Evolutionary conservation across 2,329 filamentous ascomycete genomes (phyloP), one percentile per base, ranked within the genome.

Genomic region (Fusarium clavum): DNA sequence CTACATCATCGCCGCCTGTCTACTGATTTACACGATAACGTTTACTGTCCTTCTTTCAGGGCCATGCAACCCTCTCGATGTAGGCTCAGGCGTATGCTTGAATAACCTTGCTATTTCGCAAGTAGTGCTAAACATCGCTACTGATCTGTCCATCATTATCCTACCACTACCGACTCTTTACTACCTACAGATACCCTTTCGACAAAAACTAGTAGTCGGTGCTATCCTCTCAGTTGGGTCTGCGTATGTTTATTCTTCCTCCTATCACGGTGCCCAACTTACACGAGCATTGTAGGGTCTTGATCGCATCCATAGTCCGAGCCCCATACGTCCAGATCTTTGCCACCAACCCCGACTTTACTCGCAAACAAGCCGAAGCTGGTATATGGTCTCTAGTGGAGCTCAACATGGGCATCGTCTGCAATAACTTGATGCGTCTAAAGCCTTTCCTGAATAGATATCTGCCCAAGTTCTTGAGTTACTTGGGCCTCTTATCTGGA

Each of bases 331-430:
- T 45, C n/a, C 29, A 13, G 2, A 52, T 57, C 18, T 22, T 59
- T 6, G 49, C 40, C 22, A 55, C 40, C 6, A 38, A 55, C 12
- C 40, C 29, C 22, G 51, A 57, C 8, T 46, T 60, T 9, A 46
- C 57, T 11, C 32, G 25, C 8, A 60, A 57, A 24, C 52, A 60
- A n/a, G 57, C 57, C 6, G 41, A 46, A 10, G 41, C 41, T 6
- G 52, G 52, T 9, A n/a, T 60, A 14, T 60, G 57, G 32, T 61
- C 43, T 1, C 6, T 61, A 0, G 53, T 58, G 7, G 57, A 61
- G 10, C 30, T 61, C 6, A 58, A 48, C 11, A 47, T 61, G 53
- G 43, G 43, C 8, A 61, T 61, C 6, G 22, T 61, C 18, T 43
- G 57, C 22, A 58, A 57, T 32, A 47, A 58, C 2, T 2, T 43